Evolutionary conservation across 192 early-diverging fungal genomes (phyloP).

Genomic region (Backusella macrospora): DNA sequence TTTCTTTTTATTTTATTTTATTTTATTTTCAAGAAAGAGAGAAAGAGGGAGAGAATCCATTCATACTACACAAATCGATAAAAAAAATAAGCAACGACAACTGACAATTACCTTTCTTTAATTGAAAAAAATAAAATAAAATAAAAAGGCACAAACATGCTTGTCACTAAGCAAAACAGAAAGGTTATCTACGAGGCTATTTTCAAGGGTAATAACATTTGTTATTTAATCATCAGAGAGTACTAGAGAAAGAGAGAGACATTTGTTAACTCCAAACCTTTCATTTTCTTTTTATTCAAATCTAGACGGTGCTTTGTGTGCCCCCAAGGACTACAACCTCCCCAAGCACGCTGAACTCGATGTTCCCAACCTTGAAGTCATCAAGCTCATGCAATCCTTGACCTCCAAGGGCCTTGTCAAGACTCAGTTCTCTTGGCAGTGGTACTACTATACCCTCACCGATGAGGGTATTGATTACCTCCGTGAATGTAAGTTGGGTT

Average conservation of each 20-base stretch:
- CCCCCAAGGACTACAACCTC: slow-evolving; percentile 98
- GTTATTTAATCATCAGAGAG: background rate
- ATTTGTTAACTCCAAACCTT: background rate
- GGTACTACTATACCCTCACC: slow-evolving; percentile 99
- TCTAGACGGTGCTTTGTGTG: slow-evolving; percentile 95
- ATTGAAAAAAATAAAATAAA: no score
- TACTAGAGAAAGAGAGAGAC: background rate
- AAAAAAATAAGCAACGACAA: background rate
- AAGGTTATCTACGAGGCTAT: slow-evolving; percentile 95
- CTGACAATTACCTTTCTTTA: background rate
- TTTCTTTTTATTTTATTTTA: no score
- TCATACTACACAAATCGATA: no score
- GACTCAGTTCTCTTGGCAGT: slow-evolving; percentile 99
- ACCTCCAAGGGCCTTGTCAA: slow-evolving; percentile 92
- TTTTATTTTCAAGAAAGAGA: no score
- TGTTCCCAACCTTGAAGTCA: slow-evolving; percentile 98
- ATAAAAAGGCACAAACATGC: slow-evolving; percentile 67
- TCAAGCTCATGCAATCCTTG: slow-evolving; percentile 98
- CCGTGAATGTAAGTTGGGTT: slow-evolving; percentile 64
- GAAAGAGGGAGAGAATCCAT: no score
- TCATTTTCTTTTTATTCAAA: slow-evolving; percentile 1
- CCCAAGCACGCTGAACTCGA: slow-evolving; percentile 95
- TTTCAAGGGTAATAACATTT: slow-evolving; percentile 67
- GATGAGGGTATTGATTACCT: slow-evolving; percentile 97
- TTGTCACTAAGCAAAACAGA: slow-evolving; percentile 96